phyloP scores from a whole-genome alignment of 1,284 basidiomycete genomes.

The Fomes fomentarius region DNA sequence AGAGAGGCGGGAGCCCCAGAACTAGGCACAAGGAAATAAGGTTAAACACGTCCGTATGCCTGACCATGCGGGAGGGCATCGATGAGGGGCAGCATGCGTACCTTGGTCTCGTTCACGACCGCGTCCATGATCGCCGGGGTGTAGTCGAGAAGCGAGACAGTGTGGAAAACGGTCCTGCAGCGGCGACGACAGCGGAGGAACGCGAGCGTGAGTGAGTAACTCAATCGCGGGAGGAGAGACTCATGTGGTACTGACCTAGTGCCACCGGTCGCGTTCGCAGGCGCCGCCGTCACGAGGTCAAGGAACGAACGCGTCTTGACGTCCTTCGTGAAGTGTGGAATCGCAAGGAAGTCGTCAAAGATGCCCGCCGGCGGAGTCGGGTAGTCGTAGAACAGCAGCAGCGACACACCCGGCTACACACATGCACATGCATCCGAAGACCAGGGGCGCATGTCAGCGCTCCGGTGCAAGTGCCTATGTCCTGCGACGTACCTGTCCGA shows the following conservation, averaged over 20 bases:
- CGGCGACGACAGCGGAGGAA: not conserved
- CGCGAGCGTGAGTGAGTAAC: not conserved
- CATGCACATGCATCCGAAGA: no score
- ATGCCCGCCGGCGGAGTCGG: slow-evolving; percentile 43
- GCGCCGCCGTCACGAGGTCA: slow-evolving; percentile 43
- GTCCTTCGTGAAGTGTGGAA: slow-evolving; percentile 33
- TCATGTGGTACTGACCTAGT: slow-evolving; percentile 39
- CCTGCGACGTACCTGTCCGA: slow-evolving; percentile 43
- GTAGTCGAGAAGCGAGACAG: slow-evolving; percentile 47
- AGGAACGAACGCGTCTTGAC: slow-evolving; percentile 40
- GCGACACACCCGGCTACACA: slow-evolving; percentile 23
- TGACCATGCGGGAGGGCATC: not conserved
- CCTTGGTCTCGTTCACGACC: slow-evolving; percentile 53
- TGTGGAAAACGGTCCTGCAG: slow-evolving; percentile 50
- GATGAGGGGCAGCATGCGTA: slow-evolving; percentile 27
- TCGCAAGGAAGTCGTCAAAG: slow-evolving; percentile 46
- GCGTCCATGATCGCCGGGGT: slow-evolving; percentile 46
- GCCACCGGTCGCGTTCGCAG: slow-evolving; percentile 42
- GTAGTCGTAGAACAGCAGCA: slow-evolving; percentile 46
- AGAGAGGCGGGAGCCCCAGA: slow-evolving; percentile 30
- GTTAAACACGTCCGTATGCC: not conserved
- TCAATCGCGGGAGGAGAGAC: not conserved
- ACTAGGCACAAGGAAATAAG: slow-evolving; percentile 22
- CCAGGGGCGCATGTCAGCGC: no score
- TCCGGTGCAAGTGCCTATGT: no score